A percentile compares a stretch with the other conserved stretches of the same genome.
Conservation (phyloP, 257 asterid genomes). For the Solanum pimpinellifolium region DNA sequence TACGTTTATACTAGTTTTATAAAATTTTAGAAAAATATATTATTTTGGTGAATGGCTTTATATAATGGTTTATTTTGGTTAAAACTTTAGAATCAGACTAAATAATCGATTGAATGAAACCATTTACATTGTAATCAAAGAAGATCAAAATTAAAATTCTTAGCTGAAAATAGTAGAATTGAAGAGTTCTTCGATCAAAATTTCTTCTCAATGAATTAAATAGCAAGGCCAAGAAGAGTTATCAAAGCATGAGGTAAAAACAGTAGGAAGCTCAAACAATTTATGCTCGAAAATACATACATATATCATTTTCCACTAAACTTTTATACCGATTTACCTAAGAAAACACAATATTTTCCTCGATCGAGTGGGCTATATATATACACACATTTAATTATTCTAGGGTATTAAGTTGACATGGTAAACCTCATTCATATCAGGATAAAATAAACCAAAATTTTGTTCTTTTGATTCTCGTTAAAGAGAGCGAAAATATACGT, state of each 20-base stretch:
- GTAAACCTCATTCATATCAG: constrained; percentile 27
- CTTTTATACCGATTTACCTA: background rate
- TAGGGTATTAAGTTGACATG: constrained; percentile 6
- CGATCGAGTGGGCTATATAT: background rate
- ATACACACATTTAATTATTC: background rate
- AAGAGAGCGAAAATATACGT: constrained; percentile 31
- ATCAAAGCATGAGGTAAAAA: background rate
- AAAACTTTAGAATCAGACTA: no score
- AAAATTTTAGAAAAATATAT: no score
- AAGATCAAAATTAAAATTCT: background rate
- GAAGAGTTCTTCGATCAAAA: no score
- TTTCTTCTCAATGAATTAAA: no score
- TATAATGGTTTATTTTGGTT: no score
- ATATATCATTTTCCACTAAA: background rate
- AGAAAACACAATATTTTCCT: background rate
- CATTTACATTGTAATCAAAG: background rate
- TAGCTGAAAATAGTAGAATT: no score
- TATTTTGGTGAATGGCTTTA: no score
- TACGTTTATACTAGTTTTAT: no score
- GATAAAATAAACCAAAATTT: constrained; percentile 25
- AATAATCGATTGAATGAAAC: background rate
- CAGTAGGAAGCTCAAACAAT: background rate
- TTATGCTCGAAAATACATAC: background rate
- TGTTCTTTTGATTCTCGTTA: constrained; percentile 25
- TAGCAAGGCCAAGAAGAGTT: background rate